Evolutionary conservation across 2,329 filamentous ascomycete genomes (phyloP).

Genomic region (Periconia macrospinosa): DNA sequence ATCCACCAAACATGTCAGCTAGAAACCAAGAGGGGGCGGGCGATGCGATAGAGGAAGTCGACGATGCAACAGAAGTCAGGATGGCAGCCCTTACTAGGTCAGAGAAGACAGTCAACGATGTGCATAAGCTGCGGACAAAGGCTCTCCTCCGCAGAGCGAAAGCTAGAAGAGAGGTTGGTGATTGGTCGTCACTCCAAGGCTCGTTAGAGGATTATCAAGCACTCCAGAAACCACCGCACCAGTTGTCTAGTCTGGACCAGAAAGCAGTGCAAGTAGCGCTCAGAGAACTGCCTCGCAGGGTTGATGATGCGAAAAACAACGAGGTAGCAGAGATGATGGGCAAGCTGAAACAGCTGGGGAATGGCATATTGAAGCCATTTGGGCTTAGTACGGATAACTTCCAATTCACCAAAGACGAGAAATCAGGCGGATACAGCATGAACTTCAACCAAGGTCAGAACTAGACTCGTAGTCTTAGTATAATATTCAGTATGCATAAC

Average conservation of each 20-base stretch:
- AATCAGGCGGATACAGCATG: conserved; percentile 90
- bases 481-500: neutral
- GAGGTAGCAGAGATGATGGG: conserved; percentile 98
- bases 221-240: conserved; percentile 60
- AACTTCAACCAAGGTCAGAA: conserved; percentile 65
- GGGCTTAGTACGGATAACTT: conserved; percentile 94
- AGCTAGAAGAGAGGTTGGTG: conserved; percentile 69
- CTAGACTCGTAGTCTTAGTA: neutral
- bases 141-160: conserved; percentile 78
- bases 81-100: conserved; percentile 36
- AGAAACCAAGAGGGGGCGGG: conserved; percentile 48
- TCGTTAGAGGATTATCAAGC: conserved; percentile 79
- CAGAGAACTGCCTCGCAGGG: conserved; percentile 63
- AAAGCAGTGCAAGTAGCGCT: conserved; percentile 70
- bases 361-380: conserved; percentile 90
- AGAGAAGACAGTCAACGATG: conserved; percentile 55
- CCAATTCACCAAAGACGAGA: conserved; percentile 88
- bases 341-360: conserved; percentile 89
- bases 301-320: conserved; percentile 77
- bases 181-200: conserved; percentile 78
- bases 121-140: conserved; percentile 78
- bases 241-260: conserved; percentile 65
- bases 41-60: conserved; percentile 63
- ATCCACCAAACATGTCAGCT: conserved; percentile 41
- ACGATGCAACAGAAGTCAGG: conserved; percentile 48